Conservation (phyloP, 2,329 filamentous ascomycete genomes). For the Macrophomina tecta region DNA sequence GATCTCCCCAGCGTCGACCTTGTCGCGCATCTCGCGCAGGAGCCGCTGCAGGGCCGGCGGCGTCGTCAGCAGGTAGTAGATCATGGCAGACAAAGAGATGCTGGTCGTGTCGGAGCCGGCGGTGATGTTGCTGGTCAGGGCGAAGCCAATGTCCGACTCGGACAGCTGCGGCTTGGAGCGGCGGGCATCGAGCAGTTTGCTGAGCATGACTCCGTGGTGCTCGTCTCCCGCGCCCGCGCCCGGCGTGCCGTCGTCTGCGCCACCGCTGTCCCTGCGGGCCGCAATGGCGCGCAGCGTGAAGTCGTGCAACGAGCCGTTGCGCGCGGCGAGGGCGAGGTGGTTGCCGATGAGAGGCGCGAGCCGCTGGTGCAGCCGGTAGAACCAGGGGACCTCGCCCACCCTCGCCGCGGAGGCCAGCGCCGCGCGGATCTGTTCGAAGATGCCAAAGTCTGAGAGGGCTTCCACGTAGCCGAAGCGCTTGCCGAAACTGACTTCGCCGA, state of each 20-base stretch:
- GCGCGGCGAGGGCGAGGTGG: background rate
- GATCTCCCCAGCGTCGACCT: background rate
- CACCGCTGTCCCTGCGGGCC: background rate
- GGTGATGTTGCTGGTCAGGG: constrained; percentile 28
- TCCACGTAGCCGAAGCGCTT: background rate
- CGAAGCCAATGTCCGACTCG: background rate
- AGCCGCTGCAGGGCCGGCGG: constrained; percentile 36
- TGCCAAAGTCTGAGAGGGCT: background rate
- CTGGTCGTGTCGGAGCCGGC: constrained; percentile 47
- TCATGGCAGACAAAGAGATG: constrained; percentile 37
- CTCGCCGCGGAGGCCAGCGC: background rate
- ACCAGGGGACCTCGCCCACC: constrained; percentile 6
- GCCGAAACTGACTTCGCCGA: background rate
- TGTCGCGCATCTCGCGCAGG: constrained; percentile 31
- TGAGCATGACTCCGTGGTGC: background rate
- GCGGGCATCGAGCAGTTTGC: background rate
- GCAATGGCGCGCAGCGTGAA: background rate
- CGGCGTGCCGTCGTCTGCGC: background rate
- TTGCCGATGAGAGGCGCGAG: background rate
- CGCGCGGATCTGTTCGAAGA: background rate
- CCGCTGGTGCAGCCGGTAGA: background rate
- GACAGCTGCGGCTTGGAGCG: background rate
- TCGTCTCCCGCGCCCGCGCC: too few relatives aligned
- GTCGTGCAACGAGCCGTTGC: background rate
- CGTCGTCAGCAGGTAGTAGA: constrained; percentile 48